These are phyloP conservation scores for Cutaneotrichosporon spelunceum DNA, from an alignment of 1,284 basidiomycete genomes.

Conservation along the genomic window DNA sequence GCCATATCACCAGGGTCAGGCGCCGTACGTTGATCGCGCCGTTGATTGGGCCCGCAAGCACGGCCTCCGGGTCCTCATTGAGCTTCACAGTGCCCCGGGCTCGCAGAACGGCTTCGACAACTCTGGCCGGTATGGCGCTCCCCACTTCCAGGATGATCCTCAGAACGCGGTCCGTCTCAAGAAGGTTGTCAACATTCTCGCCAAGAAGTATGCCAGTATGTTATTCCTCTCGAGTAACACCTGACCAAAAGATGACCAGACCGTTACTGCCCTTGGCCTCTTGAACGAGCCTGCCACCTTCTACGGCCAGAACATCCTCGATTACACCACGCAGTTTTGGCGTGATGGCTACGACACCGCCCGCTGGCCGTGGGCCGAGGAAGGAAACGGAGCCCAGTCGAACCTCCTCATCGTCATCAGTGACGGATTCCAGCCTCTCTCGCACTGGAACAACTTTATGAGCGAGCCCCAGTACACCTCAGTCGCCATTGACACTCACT, in stretches of 20 bases:
- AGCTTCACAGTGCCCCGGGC: constrained; percentile 73
- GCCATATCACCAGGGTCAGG: constrained; percentile 59
- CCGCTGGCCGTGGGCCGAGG: constrained; percentile 61
- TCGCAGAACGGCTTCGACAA: constrained; percentile 79
- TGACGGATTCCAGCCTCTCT: constrained; percentile 78
- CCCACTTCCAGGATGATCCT: constrained; percentile 1
- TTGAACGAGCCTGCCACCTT: constrained; percentile 75
- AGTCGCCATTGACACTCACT: constrained; percentile 79
- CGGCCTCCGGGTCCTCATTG: constrained; percentile 69
- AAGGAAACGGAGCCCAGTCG: constrained; percentile 31
- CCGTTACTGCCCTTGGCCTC: constrained; percentile 59
- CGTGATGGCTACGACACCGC: constrained; percentile 60
- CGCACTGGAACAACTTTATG: constrained; percentile 70
- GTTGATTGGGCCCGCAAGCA: constrained; percentile 73
- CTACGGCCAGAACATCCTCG: constrained; percentile 58
- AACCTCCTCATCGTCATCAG: constrained; percentile 62
- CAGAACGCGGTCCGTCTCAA: constrained; percentile 38
- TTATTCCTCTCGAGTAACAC: not conserved
- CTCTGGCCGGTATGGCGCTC: constrained; percentile 60
- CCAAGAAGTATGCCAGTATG: constrained; percentile 16
- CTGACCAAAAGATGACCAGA: constrained; percentile 53
- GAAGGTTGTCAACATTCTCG: constrained; percentile 50
- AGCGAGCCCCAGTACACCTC: constrained; percentile 56
- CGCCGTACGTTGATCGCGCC: constrained; percentile 57
- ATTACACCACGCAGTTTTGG: constrained; percentile 67